Evolutionary conservation across 1,139 yeast species (phyloP), one percentile per base, ranked within the genome.

Genomic region (Saccharomyces hybrid): DNA sequence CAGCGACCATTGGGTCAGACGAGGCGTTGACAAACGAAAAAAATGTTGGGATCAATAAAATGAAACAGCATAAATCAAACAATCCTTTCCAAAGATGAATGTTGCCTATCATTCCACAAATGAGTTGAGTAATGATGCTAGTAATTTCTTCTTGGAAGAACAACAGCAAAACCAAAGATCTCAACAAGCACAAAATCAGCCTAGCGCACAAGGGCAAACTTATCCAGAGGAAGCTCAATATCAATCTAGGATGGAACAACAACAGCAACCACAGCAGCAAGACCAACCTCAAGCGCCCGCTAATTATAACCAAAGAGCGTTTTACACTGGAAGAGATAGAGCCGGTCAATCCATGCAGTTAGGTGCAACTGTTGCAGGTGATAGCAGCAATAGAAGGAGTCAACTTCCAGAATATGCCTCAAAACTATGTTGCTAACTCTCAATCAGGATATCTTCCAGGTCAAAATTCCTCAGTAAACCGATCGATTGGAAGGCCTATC

Each of bases 71-170:
- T 56, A 69, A 68, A 57, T 63, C 70, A 2, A 67, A 62, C 46
- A 69, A 69, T 56, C 72, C 72, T 27, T 69, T 48, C 72, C 72
- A 19, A 64, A 57, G 49, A 67, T 68, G 59, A 55, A 55, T 2
- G 51, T 55, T 42, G 59, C 52, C 2, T 47, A 53, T 9, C 52
- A 47, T 14, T 47, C 48, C 9, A 14, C 48, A 21, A 28, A 27
- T 28, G 32, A 26, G 11, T 47, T 38, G 44, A 38, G 24, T 11
- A 38, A 38, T 19, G 16, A 47, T 26, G 50, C 50, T 16, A 27
- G 28, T 14, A 41, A 19, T 38, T 47, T 49, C 24, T 38, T 38
- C 24, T 12, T 38, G 11, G 50, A 38, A 41, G 11, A 54, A 50
- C 16, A 53, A 42, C 11, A 47, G 49, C 51, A 49, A 38, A 16